Evolutionary conservation across 2,329 filamentous ascomycete genomes (phyloP).

Genomic region (Chaetomium olivaceum): DNA sequence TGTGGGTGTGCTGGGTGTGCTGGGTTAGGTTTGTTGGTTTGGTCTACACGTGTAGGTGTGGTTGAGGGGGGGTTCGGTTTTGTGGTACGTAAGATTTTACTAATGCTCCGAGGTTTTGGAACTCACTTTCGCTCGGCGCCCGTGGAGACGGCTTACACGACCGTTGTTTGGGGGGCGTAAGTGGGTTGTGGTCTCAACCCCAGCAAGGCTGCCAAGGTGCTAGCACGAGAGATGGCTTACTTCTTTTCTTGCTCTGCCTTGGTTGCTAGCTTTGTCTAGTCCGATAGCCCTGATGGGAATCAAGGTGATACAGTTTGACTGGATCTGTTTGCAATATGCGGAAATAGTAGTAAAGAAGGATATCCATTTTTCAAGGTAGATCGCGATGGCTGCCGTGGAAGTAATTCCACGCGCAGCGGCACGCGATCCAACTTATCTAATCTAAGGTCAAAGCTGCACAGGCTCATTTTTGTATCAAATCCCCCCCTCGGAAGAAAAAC

Average conservation of each 20-base stretch:
- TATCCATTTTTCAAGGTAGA: too few species aligned
- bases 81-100: neutral
- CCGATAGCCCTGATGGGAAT: neutral
- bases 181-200: neutral
- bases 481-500: too few species aligned
- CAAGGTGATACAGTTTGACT: too few species aligned
- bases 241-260: neutral
- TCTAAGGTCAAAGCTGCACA: too few species aligned
- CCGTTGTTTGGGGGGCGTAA: neutral
- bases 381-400: too few species aligned
- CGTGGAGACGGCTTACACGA: neutral
- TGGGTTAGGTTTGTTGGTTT: neutral
- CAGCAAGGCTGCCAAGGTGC: neutral
- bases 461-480: too few species aligned
- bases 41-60: neutral
- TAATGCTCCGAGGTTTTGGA: neutral
- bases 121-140: neutral
- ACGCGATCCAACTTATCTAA: too few species aligned
- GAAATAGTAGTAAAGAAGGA: too few species aligned
- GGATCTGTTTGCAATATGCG: too few species aligned
- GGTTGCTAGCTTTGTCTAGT: neutral
- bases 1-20: neutral
- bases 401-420: too few species aligned
- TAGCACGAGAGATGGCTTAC: neutral
- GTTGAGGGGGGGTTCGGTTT: neutral